Evolutionary conservation across 768 basidiomycete genomes (phyloP).

Genomic region (Tulasnella sp.): DNA sequence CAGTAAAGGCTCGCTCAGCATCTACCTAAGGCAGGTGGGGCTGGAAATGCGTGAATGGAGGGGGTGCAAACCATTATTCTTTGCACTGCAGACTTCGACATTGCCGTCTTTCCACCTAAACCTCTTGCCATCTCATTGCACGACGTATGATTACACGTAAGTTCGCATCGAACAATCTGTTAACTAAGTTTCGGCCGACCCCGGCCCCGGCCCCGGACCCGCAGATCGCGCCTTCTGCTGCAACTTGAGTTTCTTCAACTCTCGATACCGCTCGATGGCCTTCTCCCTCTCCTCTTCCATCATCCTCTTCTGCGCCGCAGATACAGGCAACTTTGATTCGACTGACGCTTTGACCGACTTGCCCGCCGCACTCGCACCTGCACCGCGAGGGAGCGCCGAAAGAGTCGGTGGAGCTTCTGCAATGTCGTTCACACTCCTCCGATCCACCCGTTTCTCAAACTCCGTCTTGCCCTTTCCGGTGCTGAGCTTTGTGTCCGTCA

Average conservation of each 20-base stretch:
- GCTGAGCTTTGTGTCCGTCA: neutral
- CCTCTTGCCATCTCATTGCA: no score
- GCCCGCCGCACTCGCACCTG: neutral
- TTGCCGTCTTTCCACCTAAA: no score
- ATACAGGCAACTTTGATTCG: neutral
- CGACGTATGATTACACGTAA: no score
- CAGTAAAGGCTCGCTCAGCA: no score
- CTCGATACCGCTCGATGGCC: conserved; percentile 6
- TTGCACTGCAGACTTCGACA: no score
- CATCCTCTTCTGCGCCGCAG: conserved; percentile 5
- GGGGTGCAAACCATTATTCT: no score
- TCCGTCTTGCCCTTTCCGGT: neutral
- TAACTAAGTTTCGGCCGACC: neutral
- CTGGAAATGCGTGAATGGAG: neutral
- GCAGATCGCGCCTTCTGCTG: neutral
- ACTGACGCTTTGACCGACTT: neutral
- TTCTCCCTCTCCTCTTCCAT: conserved; percentile 9
- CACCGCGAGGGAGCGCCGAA: neutral
- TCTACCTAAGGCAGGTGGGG: no score
- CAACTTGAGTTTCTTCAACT: neutral
- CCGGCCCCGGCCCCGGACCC: neutral
- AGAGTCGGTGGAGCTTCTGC: conserved; percentile 1
- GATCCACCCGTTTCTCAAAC: neutral
- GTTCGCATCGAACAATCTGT: no score
- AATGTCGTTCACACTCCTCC: conserved; percentile 10